Conservation (phyloP, 805 yeast genomes). For the Candida qinlingensis region DNA sequence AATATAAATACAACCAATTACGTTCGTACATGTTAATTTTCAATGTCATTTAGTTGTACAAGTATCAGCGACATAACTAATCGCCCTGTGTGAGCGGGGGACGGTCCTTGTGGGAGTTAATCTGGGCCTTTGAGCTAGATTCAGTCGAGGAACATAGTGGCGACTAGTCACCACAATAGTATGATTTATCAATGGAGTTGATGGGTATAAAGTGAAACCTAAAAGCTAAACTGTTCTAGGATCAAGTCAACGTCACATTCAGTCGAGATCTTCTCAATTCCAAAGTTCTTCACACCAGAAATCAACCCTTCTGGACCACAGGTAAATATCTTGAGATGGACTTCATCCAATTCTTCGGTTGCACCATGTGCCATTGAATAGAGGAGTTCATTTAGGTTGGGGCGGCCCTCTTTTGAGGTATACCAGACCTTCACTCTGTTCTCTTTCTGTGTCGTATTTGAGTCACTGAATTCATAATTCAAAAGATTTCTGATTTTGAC, state of each 20-base stretch:
- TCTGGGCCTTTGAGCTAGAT: no score
- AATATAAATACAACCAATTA: no score
- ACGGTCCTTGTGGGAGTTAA: no score
- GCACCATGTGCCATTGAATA: background rate
- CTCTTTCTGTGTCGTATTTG: background rate
- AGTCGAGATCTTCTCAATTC: background rate
- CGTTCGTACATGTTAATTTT: no score
- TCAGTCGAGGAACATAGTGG: no score
- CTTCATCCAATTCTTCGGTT: background rate
- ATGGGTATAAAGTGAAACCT: background rate
- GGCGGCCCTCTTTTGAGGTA: conserved; percentile 17
- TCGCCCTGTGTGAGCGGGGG: no score
- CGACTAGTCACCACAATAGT: no score
- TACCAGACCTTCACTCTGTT: conserved; percentile 15
- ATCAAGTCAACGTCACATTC: conserved; percentile 14
- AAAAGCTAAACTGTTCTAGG: conserved; percentile 22
- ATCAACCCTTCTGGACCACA: conserved; percentile 23
- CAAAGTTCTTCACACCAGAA: conserved; percentile 19
- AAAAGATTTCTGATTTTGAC: background rate
- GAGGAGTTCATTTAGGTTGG: conserved; percentile 14
- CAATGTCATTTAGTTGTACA: no score
- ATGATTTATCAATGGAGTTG: no score
- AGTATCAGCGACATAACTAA: no score
- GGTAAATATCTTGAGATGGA: conserved; percentile 16
- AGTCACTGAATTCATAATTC: no score